Conservation (phyloP, 768 basidiomycete species). For the Leucosporidium yakuticum region DNA sequence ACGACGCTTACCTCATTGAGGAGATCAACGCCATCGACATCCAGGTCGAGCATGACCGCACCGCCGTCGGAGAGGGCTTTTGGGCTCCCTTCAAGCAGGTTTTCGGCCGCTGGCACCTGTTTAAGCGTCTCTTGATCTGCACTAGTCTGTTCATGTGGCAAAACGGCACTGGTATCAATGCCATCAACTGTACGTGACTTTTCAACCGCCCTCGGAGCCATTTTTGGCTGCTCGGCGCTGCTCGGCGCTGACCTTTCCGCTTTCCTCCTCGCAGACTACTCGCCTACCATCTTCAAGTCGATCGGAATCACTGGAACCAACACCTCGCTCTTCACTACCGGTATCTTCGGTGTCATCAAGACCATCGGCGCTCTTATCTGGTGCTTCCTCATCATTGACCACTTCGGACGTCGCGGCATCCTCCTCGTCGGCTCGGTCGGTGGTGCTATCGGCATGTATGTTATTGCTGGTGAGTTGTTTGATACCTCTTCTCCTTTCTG, state of each 20-base stretch:
- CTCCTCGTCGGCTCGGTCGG: conserved; percentile 49
- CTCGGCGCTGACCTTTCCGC: too few relatives aligned
- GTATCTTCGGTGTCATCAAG: conserved; percentile 53
- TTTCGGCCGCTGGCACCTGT: conserved; percentile 25
- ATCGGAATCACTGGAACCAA: conserved; percentile 41
- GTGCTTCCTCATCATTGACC: conserved; percentile 39
- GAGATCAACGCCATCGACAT: conserved; percentile 30
- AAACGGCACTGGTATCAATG: conserved; percentile 46
- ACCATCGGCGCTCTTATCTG: conserved; percentile 45
- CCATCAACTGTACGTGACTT: too few relatives aligned
- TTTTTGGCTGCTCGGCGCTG: conserved; percentile 42
- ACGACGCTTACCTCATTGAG: conserved; percentile 21
- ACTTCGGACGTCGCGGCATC: conserved; percentile 31
- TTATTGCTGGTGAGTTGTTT: conserved; percentile 42
- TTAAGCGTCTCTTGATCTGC: conserved; percentile 46
- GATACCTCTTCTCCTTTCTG: background rate
- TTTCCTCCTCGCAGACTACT: conserved; percentile 45
- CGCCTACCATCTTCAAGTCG: conserved; percentile 47
- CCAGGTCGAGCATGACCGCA: conserved; percentile 30
- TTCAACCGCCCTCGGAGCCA: conserved; percentile 28
- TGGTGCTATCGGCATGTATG: conserved; percentile 49
- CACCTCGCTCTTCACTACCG: conserved; percentile 40
- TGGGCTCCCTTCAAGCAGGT: conserved; percentile 29
- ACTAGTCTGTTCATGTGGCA: conserved; percentile 49
- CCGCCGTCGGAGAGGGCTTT: conserved; percentile 27